phyloP scores from a whole-genome alignment of 2,329 filamentous ascomycete species.

The Sarocladium brachiariae region DNA sequence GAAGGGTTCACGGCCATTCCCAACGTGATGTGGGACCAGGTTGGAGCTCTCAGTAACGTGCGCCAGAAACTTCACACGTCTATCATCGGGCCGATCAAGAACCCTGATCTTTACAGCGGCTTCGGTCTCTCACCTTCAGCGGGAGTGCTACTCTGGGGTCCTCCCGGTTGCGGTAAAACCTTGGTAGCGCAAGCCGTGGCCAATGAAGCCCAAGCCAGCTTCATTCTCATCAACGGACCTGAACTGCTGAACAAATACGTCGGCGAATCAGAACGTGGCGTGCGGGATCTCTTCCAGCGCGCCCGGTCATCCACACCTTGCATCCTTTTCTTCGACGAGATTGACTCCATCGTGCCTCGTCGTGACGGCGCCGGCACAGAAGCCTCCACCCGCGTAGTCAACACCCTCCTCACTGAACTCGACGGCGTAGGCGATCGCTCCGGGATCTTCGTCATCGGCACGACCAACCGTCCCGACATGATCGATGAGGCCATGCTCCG shows the following conservation, averaged over 20 bases:
- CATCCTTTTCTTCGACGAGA: constrained; percentile 96
- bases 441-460: constrained; percentile 90
- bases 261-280: constrained; percentile 87
- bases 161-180: constrained; percentile 94
- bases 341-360: constrained; percentile 84
- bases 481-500: constrained; percentile 94
- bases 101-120: constrained; percentile 67
- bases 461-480: constrained; percentile 92
- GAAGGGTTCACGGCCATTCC: constrained; percentile 95
- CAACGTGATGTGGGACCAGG: constrained; percentile 85
- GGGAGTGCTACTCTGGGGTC: constrained; percentile 91
- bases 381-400: constrained; percentile 82
- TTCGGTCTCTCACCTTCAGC: constrained; percentile 77
- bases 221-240: constrained; percentile 95
- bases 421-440: constrained; percentile 75
- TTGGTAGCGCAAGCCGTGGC: constrained; percentile 93
- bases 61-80: constrained; percentile 76
- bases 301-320: constrained; percentile 83
- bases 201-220: constrained; percentile 92
- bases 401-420: constrained; percentile 88
- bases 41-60: constrained; percentile 75
- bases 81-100: constrained; percentile 83
- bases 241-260: constrained; percentile 97
- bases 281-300: constrained; percentile 84
- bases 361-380: constrained; percentile 75